Evolutionary conservation across 768 basidiomycete species (phyloP), one percentile per base, ranked within the genome.

Genomic region (Amanita pseudoporphyria): DNA sequence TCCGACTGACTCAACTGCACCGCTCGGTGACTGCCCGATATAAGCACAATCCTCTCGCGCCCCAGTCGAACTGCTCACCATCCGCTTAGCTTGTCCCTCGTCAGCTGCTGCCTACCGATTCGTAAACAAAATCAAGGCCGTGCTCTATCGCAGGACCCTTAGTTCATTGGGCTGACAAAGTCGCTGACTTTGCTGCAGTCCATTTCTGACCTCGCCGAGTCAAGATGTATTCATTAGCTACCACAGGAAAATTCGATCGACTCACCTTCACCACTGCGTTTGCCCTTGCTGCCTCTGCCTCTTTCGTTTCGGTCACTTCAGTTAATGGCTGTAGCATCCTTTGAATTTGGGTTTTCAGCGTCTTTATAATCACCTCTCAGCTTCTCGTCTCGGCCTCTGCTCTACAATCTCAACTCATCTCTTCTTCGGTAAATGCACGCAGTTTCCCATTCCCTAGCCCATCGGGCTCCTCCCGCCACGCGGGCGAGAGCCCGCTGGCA

Each of bases 401-500:
- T 53, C 32, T 53, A 47, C 28, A 60, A 59, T 47, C 64, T 47
- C 62, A 56, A 56, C 65, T 65, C 64, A 66, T 54, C 53, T 52
- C 56, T 56, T 53, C 54, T 54, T 56, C 50, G 53, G 49, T 49
- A 49, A 55, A 73, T 74, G 72, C 68, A 73, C 62, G 62, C 68
- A 12, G 49, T 71, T n/a, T 56, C 65, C 2, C 71, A 76, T 48
- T 64, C 79, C 9, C 67, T 86, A 49, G 76, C 85, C 70, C 84
- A 85, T 62, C 70, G 85, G 71, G 84, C 82, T 33, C 78, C 81
- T 38, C 77, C 81, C 53, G 75, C 79, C 1, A 71, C 84, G 52
- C 79, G 85, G 57, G 68, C 81, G 44, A 70, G 83, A 63, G 70
- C 81, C 57, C 82, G 87, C 58, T 89, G 87, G 86, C 87, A 88